Evolutionary conservation across 2,329 filamentous ascomycete genomes (phyloP).

Genomic region (Ascochyta koolunga): DNA sequence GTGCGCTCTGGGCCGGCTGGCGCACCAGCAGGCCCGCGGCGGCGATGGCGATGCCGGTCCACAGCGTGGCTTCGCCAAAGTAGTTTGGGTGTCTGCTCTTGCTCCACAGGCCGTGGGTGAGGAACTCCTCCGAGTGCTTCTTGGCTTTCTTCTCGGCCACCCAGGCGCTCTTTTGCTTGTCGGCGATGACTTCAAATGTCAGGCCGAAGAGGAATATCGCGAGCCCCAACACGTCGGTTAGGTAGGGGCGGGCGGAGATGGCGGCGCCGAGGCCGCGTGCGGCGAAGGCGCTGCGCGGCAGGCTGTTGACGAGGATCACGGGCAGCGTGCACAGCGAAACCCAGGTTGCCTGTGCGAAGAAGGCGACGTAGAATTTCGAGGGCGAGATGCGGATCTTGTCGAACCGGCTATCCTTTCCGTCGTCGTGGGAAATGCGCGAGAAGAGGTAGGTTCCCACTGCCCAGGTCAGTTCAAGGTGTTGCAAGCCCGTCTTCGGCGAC

Average conservation of each 20-base stretch:
- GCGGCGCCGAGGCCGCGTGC: slow-evolving; percentile 51
- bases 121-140: slow-evolving; percentile 70
- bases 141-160: slow-evolving; percentile 65
- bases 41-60: slow-evolving; percentile 69
- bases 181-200: slow-evolving; percentile 65
- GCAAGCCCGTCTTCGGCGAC: neutral
- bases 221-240: slow-evolving; percentile 64
- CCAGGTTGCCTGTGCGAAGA: slow-evolving; percentile 70
- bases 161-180: slow-evolving; percentile 69
- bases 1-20: slow-evolving; percentile 61
- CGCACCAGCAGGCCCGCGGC: slow-evolving; percentile 63
- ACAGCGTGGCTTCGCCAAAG: slow-evolving; percentile 73
- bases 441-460: slow-evolving; percentile 70
- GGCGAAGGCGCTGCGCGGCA: slow-evolving; percentile 60
- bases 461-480: neutral
- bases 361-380: slow-evolving; percentile 60
- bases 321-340: slow-evolving; percentile 71
- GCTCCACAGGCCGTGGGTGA: slow-evolving; percentile 68
- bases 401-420: slow-evolving; percentile 67
- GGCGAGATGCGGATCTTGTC: slow-evolving; percentile 60
- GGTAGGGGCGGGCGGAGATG: slow-evolving; percentile 47
- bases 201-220: slow-evolving; percentile 65
- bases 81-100: slow-evolving; percentile 71
- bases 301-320: slow-evolving; percentile 67
- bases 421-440: slow-evolving; percentile 59